Evolutionary conservation across 805 yeast species (phyloP).

Genomic region (Yarrowia phangngaensis): DNA sequence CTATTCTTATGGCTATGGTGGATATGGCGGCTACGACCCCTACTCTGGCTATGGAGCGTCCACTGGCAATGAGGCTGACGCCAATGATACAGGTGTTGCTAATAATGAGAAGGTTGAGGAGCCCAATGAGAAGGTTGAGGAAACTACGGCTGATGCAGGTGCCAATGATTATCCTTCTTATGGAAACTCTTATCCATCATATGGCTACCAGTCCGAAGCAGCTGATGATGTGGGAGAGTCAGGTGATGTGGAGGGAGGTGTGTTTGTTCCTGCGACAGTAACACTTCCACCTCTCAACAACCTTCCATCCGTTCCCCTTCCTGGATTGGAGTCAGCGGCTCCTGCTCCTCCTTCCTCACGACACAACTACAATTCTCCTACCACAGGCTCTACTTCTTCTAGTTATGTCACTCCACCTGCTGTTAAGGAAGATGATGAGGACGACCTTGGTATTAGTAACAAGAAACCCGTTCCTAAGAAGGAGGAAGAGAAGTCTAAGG

Average conservation of each 20-base stretch:
- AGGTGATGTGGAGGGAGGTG: constrained; percentile 27
- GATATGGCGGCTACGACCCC: constrained; percentile 27
- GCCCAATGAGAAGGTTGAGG: constrained; percentile 26
- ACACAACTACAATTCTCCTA: too few species aligned
- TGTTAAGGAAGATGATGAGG: constrained; percentile 29
- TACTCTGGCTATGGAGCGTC: constrained; percentile 31
- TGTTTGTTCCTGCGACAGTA: constrained; percentile 28
- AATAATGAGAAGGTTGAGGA: constrained; percentile 34
- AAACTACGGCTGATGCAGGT: constrained; percentile 17
- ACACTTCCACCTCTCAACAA: constrained; percentile 16
- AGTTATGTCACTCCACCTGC: constrained; percentile 13
- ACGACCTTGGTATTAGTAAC: constrained; percentile 30
- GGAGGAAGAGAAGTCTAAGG: constrained; percentile 30
- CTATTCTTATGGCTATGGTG: constrained; percentile 14
- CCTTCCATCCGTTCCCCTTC: constrained; percentile 14
- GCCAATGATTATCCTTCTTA: constrained; percentile 33
- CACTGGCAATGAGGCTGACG: constrained; percentile 10
- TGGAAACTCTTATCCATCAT: constrained; percentile 29
- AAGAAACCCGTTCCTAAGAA: constrained; percentile 35
- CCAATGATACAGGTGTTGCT: constrained; percentile 37
- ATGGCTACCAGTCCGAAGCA: constrained; percentile 30
- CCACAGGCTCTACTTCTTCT: constrained; percentile 25
- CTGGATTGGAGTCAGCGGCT: constrained; percentile 24
- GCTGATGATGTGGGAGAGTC: constrained; percentile 27
- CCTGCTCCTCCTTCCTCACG: constrained; percentile 25